Evolutionary conservation across 2,329 filamentous ascomycete genomes (phyloP), one percentile per base, ranked within the genome.

Genomic region (Sphaerulina musiva): DNA sequence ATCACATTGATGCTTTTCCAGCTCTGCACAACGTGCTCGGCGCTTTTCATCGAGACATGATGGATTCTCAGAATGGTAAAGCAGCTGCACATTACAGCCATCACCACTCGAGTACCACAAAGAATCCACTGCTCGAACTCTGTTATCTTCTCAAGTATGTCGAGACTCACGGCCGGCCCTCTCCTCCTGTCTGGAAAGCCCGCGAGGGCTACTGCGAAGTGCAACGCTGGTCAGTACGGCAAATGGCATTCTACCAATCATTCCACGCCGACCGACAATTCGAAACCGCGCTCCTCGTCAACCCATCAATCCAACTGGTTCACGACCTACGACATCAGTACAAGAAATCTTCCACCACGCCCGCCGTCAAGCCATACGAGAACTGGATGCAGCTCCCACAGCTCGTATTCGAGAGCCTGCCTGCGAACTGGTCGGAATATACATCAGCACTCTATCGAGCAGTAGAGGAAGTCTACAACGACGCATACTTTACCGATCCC

Each of bases 191-290:
- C 8, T 9, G 6, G 6, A 26, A 46, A 32, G 48, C 40, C 6
- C 40, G 29, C 17, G 17, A 50, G 11, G 31, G 20, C 10, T 40
- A 39, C 31, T 14, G 17, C 14, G 53, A 48, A 14, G 41, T 48
- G 3, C 42, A 51, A 17, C 26, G 41, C 20, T 55, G 44, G 43
- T 55, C 53, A 10, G 14, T 55, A n/a, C 53, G 53, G 14, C 53
- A 55, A n/a, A 55, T 55, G 53, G 53, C 34, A 7, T 43, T 52
- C 49, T 55, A 52, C 26, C 48, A 52, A 29, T 39, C 17, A 6
- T 43, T 40, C 14, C 17, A 47, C 26, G 0, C 43, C 4, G 2
- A 2, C 20, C 6, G 8, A 10, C 14, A 43, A 7, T 9, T 20
- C 9, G 53, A 55, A 20, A 23, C 38, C n/a, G 29, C 38, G 2